phyloP scores from a whole-genome alignment of 169 alveolate species.

The Cryptosporidium bovis region DNA sequence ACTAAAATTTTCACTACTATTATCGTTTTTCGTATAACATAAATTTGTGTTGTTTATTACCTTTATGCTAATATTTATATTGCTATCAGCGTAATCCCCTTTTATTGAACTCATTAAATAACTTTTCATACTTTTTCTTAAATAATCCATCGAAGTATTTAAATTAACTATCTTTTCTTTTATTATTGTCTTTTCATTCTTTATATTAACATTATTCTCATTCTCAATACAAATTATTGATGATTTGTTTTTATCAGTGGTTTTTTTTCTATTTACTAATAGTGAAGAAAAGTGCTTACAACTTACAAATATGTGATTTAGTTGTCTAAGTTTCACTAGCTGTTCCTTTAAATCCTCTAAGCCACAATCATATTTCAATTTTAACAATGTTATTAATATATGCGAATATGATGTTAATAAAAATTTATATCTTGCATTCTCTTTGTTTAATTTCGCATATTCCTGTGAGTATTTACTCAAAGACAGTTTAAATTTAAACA shows the following conservation, averaged over 20 bases:
- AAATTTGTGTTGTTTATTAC: neutral
- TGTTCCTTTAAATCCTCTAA: constrained; percentile 29
- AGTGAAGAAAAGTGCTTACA: constrained; percentile 5
- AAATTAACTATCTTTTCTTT: constrained; percentile 18
- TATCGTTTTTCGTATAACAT: neutral
- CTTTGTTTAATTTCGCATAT: neutral
- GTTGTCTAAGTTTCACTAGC: constrained; percentile 7
- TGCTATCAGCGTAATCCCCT: neutral
- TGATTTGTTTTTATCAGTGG: neutral
- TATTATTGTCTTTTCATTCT: neutral
- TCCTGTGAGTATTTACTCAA: neutral
- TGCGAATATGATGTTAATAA: constrained; percentile 5
- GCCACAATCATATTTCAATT: neutral
- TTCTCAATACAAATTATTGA: neutral
- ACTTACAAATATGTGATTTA: constrained; percentile 15
- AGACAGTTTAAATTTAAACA: neutral
- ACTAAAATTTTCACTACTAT: neutral
- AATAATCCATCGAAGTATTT: constrained; percentile 7
- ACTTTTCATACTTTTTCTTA: constrained; percentile 9
- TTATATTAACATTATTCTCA: neutral
- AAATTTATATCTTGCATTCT: constrained; percentile 6
- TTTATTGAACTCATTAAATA: constrained; percentile 7
- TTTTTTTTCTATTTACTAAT: neutral
- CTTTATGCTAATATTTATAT: neutral
- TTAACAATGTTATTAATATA: constrained; percentile 12